Evolutionary conservation across 352 stramenopile genomes (phyloP), one percentile per base, ranked within the genome.

Genomic region (Globisporangium mamillatum): DNA sequence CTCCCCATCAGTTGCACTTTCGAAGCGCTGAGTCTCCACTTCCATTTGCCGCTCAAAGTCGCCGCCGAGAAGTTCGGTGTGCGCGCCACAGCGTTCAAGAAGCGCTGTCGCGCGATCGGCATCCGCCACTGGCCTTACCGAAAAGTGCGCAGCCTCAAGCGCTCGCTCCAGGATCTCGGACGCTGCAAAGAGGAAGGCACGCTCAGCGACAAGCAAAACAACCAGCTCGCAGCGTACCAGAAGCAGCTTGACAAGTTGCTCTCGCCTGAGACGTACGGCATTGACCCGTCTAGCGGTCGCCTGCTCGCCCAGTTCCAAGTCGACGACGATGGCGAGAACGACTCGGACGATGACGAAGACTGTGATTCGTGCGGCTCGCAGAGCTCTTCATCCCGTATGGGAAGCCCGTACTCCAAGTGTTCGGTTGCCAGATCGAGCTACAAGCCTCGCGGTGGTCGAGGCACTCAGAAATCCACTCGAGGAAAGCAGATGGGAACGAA

Each of bases 51-150:
- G 22, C 76, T 91, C 24, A 91, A 91, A 66, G 71, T 75, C 14
- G 83, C 83, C 4, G 83, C 83, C 32, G 83, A 91, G 67, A 90
- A 91, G 71, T 91, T 91, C 65, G 83, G 83, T 18, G 83, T 91
- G n/a, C 81, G 83, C 9, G 81, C 83, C 22, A 91, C 83, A 8
- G 83, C 83, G 36, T 91, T 91, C 76, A 90, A 92, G 73, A 92
- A 92, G 65, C 75, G 81, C 34, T 90, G 84, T 65, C 78, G 84
- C 10, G 80, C 81, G 25, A 91, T 91, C 58, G 84, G 82, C 29
- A 89, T 90, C 66, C 80, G 84, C 9, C 81, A 91, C 71, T 91
- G 81, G 82, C 81, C 81, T 53, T 89, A 89, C 64, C 78, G 81
- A 25, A 92, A 92, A 60, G 84, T 92, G 38, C 80, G 84, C 53